These are phyloP conservation scores for Corinectria fuckeliana DNA, from an alignment of 2,329 filamentous ascomycete genomes.

Conservation along the genomic window DNA sequence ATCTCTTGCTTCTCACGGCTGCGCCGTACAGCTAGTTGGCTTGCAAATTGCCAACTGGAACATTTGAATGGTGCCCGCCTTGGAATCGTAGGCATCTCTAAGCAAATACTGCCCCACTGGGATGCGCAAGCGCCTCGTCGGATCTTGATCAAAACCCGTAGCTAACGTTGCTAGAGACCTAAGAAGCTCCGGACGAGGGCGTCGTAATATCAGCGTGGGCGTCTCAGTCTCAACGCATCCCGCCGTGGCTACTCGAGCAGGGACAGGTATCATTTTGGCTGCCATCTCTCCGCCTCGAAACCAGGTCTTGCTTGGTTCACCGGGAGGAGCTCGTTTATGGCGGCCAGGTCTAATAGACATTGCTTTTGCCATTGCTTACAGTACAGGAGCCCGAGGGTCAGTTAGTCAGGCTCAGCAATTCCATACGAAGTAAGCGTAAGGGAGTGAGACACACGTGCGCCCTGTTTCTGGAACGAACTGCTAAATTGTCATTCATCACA, in stretches of 20 bases:
- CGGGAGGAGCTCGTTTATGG: background rate
- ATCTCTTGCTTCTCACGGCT: conserved; percentile 30
- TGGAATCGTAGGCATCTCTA: conserved; percentile 24
- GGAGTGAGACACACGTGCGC: conserved; percentile 21
- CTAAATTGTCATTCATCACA: conserved; percentile 10
- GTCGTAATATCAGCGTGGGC: conserved; percentile 24
- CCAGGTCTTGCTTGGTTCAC: background rate
- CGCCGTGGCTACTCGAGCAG: conserved; percentile 26
- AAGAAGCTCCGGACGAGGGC: conserved; percentile 20
- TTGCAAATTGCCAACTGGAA: conserved; percentile 32
- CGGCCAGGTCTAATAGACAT: conserved; percentile 2
- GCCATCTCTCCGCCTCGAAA: background rate
- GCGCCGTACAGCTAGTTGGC: conserved; percentile 16
- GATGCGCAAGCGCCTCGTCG: conserved; percentile 37
- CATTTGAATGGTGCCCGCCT: conserved; percentile 40
- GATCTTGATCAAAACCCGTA: conserved; percentile 37
- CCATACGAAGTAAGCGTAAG: conserved; percentile 23
- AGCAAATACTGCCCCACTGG: conserved; percentile 24
- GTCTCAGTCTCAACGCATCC: conserved; percentile 29
- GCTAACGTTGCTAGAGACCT: conserved; percentile 32
- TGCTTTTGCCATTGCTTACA: conserved; percentile 11
- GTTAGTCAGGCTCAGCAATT: conserved; percentile 8
- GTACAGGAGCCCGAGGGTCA: conserved; percentile 13
- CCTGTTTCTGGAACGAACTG: conserved; percentile 33
- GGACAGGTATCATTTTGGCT: conserved; percentile 22